Evolutionary conservation across 1,284 basidiomycete species (phyloP).

Genomic region (Ceratobasidium sp.): DNA sequence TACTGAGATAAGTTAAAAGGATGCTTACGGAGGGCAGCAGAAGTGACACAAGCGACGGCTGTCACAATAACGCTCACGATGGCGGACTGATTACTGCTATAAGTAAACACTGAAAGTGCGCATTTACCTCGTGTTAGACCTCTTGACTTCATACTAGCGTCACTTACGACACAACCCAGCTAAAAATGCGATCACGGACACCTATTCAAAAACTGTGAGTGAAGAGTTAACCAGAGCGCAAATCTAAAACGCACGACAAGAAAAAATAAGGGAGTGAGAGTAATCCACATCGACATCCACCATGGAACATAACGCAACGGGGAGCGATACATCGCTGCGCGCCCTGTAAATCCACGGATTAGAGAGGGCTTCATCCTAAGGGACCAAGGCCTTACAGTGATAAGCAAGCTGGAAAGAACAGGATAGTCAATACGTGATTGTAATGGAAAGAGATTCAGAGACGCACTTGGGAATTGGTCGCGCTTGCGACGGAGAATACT

Average conservation of each 20-base stretch:
- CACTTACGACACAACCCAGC: constrained; percentile 47
- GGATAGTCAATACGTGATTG: background rate
- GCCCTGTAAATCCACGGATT: constrained; percentile 28
- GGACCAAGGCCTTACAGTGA: constrained; percentile 43
- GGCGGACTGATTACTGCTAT: constrained; percentile 32
- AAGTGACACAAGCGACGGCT: constrained; percentile 46
- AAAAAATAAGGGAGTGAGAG: constrained; percentile 47
- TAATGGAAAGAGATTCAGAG: background rate
- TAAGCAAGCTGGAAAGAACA: constrained; percentile 44
- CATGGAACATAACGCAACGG: constrained; percentile 77
- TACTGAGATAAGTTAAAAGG: background rate
- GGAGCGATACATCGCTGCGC: constrained; percentile 74
- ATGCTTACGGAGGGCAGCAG: constrained; percentile 39
- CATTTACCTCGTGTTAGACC: background rate
- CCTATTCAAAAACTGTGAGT: constrained; percentile 18
- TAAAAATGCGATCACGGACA: constrained; percentile 48
- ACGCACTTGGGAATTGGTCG: constrained; percentile 75
- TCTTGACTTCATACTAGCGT: background rate
- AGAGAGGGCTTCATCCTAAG: background rate
- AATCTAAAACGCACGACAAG: constrained; percentile 14
- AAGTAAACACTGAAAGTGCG: constrained; percentile 29
- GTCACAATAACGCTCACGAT: constrained; percentile 39
- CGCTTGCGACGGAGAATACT: constrained; percentile 81
- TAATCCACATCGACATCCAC: constrained; percentile 82
- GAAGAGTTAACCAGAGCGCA: background rate